These are phyloP conservation scores for Lactarius sanguifluus DNA, from an alignment of 768 basidiomycete genomes.

Conservation along the genomic window DNA sequence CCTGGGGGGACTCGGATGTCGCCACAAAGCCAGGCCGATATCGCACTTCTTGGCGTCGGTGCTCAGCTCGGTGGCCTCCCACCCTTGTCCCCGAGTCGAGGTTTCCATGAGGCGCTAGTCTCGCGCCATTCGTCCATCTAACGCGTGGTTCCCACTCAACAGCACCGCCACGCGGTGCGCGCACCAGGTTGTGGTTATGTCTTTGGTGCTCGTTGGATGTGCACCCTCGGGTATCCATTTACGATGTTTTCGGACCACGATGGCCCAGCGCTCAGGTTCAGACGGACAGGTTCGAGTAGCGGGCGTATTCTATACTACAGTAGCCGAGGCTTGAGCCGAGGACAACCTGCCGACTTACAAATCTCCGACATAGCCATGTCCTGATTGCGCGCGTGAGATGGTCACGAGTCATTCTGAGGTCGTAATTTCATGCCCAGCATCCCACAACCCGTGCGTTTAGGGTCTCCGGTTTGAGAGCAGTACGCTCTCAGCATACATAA, in stretches of 20 bases:
- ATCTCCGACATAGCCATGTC: not conserved
- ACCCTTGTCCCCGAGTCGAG: not conserved
- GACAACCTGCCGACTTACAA: not conserved
- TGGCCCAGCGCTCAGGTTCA: not conserved
- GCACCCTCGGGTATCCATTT: not conserved
- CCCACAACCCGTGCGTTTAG: too few relatives aligned
- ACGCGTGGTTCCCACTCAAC: not conserved
- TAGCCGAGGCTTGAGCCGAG: too few relatives aligned
- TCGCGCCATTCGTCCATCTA: not conserved
- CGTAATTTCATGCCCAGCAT: not conserved
- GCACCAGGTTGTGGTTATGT: not conserved
- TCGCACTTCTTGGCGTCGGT: not conserved
- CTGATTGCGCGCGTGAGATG: not conserved
- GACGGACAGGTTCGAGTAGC: not conserved
- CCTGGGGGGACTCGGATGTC: not conserved
- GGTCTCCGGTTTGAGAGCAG: too few relatives aligned
- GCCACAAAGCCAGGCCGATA: not conserved
- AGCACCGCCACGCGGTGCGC: not conserved
- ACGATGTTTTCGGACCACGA: not conserved
- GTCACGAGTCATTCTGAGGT: not conserved
- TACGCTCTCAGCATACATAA: not conserved
- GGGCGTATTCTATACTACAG: not conserved
- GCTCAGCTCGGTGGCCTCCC: not conserved
- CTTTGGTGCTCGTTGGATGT: not conserved
- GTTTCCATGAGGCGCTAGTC: not conserved